phyloP scores from a whole-genome alignment of 2,329 filamentous ascomycete species.

The Calonectria pteridis region DNA sequence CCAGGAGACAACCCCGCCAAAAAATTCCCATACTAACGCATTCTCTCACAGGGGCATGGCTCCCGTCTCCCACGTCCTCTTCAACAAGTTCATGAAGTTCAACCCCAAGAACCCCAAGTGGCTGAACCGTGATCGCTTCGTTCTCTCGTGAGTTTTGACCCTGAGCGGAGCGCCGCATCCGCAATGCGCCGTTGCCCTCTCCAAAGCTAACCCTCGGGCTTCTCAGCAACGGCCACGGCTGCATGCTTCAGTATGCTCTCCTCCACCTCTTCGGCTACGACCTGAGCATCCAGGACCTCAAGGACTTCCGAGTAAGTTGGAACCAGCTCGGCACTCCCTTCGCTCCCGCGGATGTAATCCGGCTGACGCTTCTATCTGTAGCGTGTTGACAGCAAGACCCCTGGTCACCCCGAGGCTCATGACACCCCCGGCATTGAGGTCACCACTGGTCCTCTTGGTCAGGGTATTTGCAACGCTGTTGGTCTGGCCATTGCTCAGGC shows the following conservation, averaged over 20 bases:
- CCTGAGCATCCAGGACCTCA: slow-evolving; percentile 89
- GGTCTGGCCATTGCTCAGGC: slow-evolving; percentile 97
- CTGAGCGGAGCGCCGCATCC: neutral
- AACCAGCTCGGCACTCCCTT: neutral
- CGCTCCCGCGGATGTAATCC: neutral
- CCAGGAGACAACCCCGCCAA: slow-evolving; percentile 8
- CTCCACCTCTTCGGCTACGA: slow-evolving; percentile 96
- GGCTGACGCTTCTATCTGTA: slow-evolving; percentile 40
- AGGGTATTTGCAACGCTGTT: slow-evolving; percentile 97
- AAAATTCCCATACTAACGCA: slow-evolving; percentile 48
- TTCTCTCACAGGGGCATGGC: slow-evolving; percentile 77
- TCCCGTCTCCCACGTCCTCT: slow-evolving; percentile 94
- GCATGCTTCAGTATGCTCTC: slow-evolving; percentile 99
- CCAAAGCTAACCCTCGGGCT: slow-evolving; percentile 31
- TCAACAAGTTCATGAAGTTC: slow-evolving; percentile 99
- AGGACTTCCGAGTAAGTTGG: slow-evolving; percentile 89
- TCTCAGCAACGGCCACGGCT: slow-evolving; percentile 93
- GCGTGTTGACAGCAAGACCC: slow-evolving; percentile 79
- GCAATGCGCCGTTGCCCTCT: neutral
- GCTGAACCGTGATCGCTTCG: slow-evolving; percentile 98
- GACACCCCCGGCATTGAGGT: slow-evolving; percentile 98
- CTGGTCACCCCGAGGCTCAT: slow-evolving; percentile 95
- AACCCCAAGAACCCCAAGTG: slow-evolving; percentile 99
- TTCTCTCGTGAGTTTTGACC: slow-evolving; percentile 86
- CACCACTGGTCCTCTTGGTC: slow-evolving; percentile 96